Conservation (phyloP, 164 flowering plant genomes). For the Tinospora cordifolia region DNA sequence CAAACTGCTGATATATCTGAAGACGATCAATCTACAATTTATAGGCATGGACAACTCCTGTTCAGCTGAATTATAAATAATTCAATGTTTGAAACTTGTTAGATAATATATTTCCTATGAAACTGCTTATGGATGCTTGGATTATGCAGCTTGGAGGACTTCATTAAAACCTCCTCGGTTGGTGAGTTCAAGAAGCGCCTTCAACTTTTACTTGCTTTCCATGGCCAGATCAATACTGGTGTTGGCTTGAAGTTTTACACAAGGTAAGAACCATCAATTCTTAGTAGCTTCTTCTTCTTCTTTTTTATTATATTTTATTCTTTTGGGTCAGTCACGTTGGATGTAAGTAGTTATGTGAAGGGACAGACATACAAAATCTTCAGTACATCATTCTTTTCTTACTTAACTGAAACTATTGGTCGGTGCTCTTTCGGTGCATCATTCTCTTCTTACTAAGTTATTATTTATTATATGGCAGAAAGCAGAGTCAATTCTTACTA, state of each 20-base stretch:
- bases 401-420: background rate
- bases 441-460: too few relatives aligned
- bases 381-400: background rate
- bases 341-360: background rate
- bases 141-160: constrained; percentile 75
- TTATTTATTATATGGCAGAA: background rate
- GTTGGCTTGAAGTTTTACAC: constrained; percentile 34
- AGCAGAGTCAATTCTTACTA: background rate
- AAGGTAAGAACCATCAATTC: constrained; percentile 29
- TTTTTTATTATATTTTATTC: too few relatives aligned
- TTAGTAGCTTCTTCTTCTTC: background rate
- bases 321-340: background rate
- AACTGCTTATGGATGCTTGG: constrained; percentile 25
- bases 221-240: constrained; percentile 54
- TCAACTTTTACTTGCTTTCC: constrained; percentile 73
- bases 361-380: background rate
- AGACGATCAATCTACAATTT: constrained; percentile 37
- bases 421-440: too few relatives aligned
- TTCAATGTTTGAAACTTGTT: background rate
- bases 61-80: background rate
- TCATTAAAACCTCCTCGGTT: constrained; percentile 63
- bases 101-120: constrained; percentile 31
- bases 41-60: constrained; percentile 38
- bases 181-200: constrained; percentile 89
- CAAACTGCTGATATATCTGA: constrained; percentile 29